phyloP scores from a whole-genome alignment of 345 rosid genomes.

The Gynandropsis gynandra region DNA sequence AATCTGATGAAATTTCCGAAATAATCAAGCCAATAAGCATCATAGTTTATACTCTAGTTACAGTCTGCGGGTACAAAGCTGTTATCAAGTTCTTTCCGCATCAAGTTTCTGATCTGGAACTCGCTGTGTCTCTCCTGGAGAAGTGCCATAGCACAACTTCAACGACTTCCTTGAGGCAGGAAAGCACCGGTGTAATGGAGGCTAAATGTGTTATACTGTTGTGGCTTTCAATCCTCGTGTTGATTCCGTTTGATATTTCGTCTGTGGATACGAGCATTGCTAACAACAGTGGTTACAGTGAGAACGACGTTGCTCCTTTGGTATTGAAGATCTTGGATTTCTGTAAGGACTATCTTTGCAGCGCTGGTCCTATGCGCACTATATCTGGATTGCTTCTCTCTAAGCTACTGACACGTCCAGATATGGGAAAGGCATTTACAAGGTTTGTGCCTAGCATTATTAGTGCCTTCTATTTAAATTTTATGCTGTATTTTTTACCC shows the following conservation, averaged over 20 bases:
- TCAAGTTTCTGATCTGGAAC: constrained; percentile 86
- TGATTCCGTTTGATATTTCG: constrained; percentile 91
- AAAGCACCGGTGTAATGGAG: constrained; percentile 98
- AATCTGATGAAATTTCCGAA: constrained; percentile 46
- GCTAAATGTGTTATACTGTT: constrained; percentile 73
- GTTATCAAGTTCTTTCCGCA: constrained; percentile 88
- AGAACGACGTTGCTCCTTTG: constrained; percentile 57
- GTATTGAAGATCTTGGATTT: constrained; percentile 64
- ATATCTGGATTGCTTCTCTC: constrained; percentile 82
- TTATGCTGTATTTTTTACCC: neutral
- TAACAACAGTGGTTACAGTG: constrained; percentile 27
- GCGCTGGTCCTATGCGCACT: constrained; percentile 89
- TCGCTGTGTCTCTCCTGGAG: constrained; percentile 78
- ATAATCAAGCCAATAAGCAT: constrained; percentile 74
- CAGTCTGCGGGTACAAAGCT: constrained; percentile 87
- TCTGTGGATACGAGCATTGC: constrained; percentile 79
- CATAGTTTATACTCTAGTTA: constrained; percentile 69
- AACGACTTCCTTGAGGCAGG: constrained; percentile 60
- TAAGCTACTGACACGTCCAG: constrained; percentile 84
- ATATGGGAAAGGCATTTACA: constrained; percentile 74
- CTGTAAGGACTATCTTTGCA: constrained; percentile 81
- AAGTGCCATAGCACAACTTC: constrained; percentile 62
- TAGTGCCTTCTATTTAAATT: neutral
- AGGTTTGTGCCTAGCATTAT: constrained; percentile 37
- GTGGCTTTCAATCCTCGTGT: constrained; percentile 90